Base-by-base conservation (phyloP, 371 early-diverging fungal genomes). In the Aphelidium insulamus region DNA sequence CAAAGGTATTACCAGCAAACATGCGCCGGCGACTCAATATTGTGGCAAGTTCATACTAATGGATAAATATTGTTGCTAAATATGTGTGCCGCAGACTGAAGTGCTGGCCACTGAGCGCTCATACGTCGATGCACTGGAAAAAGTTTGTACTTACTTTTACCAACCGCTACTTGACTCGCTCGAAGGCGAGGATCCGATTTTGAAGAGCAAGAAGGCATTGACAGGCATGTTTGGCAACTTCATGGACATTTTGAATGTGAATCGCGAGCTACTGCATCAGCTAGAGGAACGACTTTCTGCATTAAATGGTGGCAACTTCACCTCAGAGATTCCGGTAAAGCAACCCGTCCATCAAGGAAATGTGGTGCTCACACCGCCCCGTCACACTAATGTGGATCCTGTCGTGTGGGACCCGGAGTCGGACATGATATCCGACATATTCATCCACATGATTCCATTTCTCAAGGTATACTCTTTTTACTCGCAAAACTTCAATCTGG, bases 81-180 rank as follows among this genome's bases (percentile, higher is more conserved):
- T n/a, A n/a, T n/a, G n/a, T n/a, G n/a, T n/a, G n/a, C n/a, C n/a
- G n/a, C n/a, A n/a, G n/a, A n/a, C n/a, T n/a, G 83, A 82, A 50
- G 62, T 82, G 21, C 39, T 82, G 21, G 46, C 64, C 33, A 82
- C 83, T 0, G 83, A 82, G 50, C 47, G 58, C 25, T 77, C 77
- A 1, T 82, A 82, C 43, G 74, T 77, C 6, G 54, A 66, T 14
- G 66, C 68, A 21, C 46, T 81, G 32, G 44, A 53, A 33, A 61
- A 55, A 5, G 41, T 81, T 30, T 15, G 34, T 40, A 10, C 29
- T 44, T 9, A 45, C 45, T 42, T 34, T 38, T 1, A 28, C 42
- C 4, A 44, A 47, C 20, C 25, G n/a, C 11, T n/a, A 8, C 16
- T n/a, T 15, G 32, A 14, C 14, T 10, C 32, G 18, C n/a, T 3